Base-by-base conservation (phyloP, 768 basidiomycete genomes). In the Phylloporus sp. region DNA sequence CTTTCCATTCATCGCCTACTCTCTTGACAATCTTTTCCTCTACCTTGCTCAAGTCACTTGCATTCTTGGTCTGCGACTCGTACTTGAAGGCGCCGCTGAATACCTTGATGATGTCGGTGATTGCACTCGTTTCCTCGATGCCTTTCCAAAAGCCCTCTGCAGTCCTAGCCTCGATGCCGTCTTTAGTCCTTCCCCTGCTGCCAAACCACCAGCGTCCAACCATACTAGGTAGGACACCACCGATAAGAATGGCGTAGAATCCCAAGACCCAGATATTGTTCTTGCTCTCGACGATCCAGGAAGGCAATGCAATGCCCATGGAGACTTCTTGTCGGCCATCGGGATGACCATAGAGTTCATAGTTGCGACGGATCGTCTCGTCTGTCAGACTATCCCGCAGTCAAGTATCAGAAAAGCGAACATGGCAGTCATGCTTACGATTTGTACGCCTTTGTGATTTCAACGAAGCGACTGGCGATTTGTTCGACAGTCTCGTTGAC, bases 201-300 rank as follows among this genome's bases (percentile, higher is more conserved):
- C 91, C 90, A 60, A 97, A 99, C 96, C 96, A 99, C 96, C 96
- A 98, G 27, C 83, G 80, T 13, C 91, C 89, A 43, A 99, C 95
- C 37, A 95, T 72, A 31, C 77, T 79, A 21, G 96, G 96, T 18
- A 99, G 77, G 2, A 84, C 77, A 39, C 82, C 83, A 37, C 94
- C 96, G 42, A 99, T 84, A n/a, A 94, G 60, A 11, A 95, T 42
- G 3, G 84, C 95, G 59, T 99, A 99, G 11, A 80, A 69, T 18
- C 84, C 90, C 36, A 99, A 76, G 1, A 98, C 90, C 82, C 86
- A 93, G 23, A 89, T 77, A 51, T 86, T 91, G 68, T 98, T 96
- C 59, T 89, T 80, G 33, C 88, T 80, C 58, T 93, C 92, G 40
- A 99, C 77, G 45, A 99, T 82, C 92, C 94, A 97, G 44, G 80